Evolutionary conservation across 768 basidiomycete genomes (phyloP).

Genomic region (Kwoniella europaea): DNA sequence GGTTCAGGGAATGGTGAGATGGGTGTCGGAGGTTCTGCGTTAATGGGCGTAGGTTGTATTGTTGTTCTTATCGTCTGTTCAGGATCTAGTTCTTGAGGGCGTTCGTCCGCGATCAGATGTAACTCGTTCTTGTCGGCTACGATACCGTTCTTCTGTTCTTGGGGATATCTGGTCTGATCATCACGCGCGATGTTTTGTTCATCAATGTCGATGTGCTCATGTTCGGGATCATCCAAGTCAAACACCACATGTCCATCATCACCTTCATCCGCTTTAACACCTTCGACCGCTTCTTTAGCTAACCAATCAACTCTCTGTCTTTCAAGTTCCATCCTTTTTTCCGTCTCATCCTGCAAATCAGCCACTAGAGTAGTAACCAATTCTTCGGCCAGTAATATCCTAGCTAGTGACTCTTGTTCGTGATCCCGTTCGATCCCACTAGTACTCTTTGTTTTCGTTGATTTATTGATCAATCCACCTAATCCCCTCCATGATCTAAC

Average conservation of each 20-base stretch:
- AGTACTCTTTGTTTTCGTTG: conserved; percentile 4
- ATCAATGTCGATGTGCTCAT: neutral
- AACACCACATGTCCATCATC: conserved; percentile 36
- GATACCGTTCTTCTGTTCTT: too few relatives aligned
- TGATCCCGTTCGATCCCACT: conserved; percentile 12
- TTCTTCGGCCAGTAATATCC: conserved; percentile 56
- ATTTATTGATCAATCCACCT: conserved; percentile 21
- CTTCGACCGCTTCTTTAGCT: conserved; percentile 45
- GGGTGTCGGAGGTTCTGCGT: neutral
- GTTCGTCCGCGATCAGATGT: too few relatives aligned
- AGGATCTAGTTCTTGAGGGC: neutral
- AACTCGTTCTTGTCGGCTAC: too few relatives aligned
- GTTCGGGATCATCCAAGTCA: conserved; percentile 36
- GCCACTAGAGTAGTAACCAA: conserved; percentile 50
- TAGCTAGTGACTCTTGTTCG: conserved; percentile 38
- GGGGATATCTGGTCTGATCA: too few relatives aligned
- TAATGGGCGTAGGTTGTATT: neutral
- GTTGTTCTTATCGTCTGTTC: neutral
- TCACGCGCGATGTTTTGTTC: neutral
- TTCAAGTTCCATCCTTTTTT: conserved; percentile 51
- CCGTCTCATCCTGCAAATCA: conserved; percentile 55
- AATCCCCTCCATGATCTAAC: conserved; percentile 36
- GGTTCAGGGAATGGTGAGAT: conserved; percentile 15
- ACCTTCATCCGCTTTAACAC: conserved; percentile 20
- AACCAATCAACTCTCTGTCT: conserved; percentile 50